phyloP scores from a whole-genome alignment of 768 basidiomycete species.

The Termitomyces sp. region DNA sequence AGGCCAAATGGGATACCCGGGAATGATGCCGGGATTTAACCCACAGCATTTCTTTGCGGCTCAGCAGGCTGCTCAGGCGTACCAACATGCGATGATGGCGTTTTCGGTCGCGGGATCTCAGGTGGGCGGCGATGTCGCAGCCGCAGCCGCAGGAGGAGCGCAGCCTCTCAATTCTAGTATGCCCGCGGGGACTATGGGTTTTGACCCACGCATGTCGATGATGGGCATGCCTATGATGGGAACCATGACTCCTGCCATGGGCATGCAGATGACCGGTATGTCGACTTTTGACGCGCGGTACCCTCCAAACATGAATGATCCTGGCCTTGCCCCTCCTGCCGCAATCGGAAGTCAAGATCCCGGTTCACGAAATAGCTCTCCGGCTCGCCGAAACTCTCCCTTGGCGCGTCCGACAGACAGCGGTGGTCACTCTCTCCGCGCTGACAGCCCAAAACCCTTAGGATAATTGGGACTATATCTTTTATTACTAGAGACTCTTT shows the following conservation, averaged over 20 bases:
- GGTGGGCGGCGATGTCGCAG: conserved; percentile 45
- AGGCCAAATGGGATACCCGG: conserved; percentile 44
- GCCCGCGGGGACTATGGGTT: conserved; percentile 32
- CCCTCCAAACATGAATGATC: conserved; percentile 32
- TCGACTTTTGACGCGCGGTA: conserved; percentile 55
- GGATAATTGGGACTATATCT: conserved; percentile 1
- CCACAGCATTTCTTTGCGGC: conserved; percentile 85
- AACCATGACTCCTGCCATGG: conserved; percentile 28
- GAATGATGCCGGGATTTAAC: conserved; percentile 54
- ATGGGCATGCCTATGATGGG: conserved; percentile 64
- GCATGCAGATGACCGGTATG: conserved; percentile 60
- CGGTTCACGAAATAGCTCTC: conserved; percentile 46
- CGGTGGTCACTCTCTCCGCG: conserved; percentile 23
- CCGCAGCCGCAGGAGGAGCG: conserved; percentile 33
- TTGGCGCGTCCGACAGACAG: conserved; percentile 27
- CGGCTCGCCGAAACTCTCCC: conserved; percentile 50
- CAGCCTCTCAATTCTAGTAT: conserved; percentile 48
- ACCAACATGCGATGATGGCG: conserved; percentile 86
- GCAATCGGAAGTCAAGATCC: conserved; percentile 25
- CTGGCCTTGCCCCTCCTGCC: conserved; percentile 31
- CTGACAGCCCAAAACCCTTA: conserved; percentile 29
- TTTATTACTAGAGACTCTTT: neutral
- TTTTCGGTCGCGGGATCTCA: conserved; percentile 74
- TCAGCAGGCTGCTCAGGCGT: conserved; percentile 80
- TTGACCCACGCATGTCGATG: conserved; percentile 81